A percentile compares a stretch with the other conserved stretches of the same genome.
These are phyloP conservation scores for Priceomyces medius DNA, from an alignment of 805 yeast species.

Conservation along the genomic window DNA sequence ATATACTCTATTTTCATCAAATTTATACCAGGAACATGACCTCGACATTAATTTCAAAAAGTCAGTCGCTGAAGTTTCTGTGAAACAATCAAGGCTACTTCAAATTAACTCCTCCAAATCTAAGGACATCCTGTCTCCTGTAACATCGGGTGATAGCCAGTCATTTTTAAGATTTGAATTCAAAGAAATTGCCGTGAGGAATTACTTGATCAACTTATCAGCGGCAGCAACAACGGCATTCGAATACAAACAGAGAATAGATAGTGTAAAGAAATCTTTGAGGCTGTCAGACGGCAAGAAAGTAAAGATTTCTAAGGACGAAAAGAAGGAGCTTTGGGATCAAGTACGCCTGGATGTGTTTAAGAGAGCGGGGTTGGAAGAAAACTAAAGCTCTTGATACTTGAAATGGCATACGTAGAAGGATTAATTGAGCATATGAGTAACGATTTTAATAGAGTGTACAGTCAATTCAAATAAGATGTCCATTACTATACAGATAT, in stretches of 20 bases:
- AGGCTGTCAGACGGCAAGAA: constrained; percentile 23
- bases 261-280: constrained; percentile 29
- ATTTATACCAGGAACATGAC: constrained; percentile 49
- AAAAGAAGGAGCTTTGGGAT: constrained; percentile 48
- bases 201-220: constrained; percentile 51
- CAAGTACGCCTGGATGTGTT: constrained; percentile 51
- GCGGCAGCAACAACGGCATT: constrained; percentile 56
- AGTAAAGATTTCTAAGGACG: constrained; percentile 37
- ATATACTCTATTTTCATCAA: constrained; percentile 38
- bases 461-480: constrained; percentile 1
- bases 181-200: constrained; percentile 47
- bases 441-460: constrained; percentile 1
- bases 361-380: constrained; percentile 45
- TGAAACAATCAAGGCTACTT: constrained; percentile 43
- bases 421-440: not conserved
- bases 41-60: constrained; percentile 44
- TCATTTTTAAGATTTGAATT: constrained; percentile 33
- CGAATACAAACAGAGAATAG: constrained; percentile 44
- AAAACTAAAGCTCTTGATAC: constrained; percentile 6
- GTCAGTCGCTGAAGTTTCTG: constrained; percentile 50
- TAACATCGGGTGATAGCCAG: constrained; percentile 29
- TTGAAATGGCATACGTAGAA: too few species aligned
- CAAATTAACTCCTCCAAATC: constrained; percentile 33
- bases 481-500: constrained; percentile 1
- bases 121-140: constrained; percentile 21